A percentile compares a stretch with the other conserved stretches of the same genome.
phyloP scores from a whole-genome alignment of 2,329 filamentous ascomycete species.

The Aureobasidium leucospermi region DNA sequence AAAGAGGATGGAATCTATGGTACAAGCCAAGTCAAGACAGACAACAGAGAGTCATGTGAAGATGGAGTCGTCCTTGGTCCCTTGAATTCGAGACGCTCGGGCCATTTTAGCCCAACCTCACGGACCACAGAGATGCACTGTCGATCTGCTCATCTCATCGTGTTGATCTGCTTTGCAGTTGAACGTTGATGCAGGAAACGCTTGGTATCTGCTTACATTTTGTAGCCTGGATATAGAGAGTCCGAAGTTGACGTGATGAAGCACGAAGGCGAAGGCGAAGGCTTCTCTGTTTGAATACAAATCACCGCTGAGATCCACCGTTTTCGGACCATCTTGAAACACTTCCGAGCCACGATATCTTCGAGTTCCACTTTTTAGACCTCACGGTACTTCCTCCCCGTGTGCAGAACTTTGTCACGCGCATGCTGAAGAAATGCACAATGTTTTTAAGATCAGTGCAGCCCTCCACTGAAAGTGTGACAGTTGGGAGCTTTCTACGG shows the following conservation, averaged over 20 bases:
- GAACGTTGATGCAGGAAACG: neutral
- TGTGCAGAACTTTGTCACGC: no score
- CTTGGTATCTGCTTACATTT: neutral
- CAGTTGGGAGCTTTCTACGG: no score
- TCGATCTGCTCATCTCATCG: conserved; percentile 1
- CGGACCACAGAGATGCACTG: neutral
- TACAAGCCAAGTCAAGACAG: neutral
- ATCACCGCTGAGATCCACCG: neutral
- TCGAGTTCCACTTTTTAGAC: neutral
- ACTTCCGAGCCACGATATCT: neutral
- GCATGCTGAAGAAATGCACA: no score
- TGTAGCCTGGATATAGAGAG: no score
- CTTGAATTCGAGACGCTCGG: neutral
- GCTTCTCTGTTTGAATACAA: neutral
- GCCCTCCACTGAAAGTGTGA: no score
- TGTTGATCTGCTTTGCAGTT: conserved; percentile 8
- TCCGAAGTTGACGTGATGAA: no score
- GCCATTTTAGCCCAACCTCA: neutral
- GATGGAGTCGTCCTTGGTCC: neutral
- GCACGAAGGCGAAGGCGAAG: no score
- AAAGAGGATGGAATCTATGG: neutral
- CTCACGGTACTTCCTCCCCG: no score
- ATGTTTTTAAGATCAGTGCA: no score
- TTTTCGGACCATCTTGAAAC: neutral
- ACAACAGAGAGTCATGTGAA: neutral